Evolutionary conservation across 208 protist species (phyloP).

Genomic region (Leishmania tropica): DNA sequence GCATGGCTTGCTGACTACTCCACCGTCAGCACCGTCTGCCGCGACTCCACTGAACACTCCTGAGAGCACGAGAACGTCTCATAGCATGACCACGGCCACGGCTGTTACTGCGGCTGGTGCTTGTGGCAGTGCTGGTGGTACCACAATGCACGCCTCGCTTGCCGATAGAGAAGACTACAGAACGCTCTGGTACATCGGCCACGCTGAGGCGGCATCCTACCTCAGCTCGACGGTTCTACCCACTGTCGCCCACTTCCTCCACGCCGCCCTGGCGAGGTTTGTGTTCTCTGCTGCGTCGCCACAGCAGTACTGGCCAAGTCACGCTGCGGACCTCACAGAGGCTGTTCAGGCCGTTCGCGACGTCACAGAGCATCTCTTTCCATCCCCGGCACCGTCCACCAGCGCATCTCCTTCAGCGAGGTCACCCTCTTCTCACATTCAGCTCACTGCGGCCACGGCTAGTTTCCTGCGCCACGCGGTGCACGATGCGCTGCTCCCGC

Average conservation of each 20-base stretch:
- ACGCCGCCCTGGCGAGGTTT: neutral
- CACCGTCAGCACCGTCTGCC: neutral
- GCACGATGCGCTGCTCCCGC: constrained; percentile 22
- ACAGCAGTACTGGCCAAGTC: neutral
- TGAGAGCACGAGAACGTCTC: neutral
- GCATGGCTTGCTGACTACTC: neutral
- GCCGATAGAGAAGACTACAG: neutral
- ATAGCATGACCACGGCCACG: neutral
- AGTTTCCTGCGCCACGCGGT: constrained; percentile 16
- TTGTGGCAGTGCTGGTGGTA: neutral
- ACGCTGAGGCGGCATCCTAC: neutral
- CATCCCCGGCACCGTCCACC: neutral
- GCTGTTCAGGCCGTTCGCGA: constrained; percentile 2
- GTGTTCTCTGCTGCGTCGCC: neutral
- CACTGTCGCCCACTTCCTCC: neutral
- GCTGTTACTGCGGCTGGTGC: neutral
- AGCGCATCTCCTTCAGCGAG: neutral
- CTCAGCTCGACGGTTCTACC: constrained; percentile 6
- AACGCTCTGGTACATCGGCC: constrained; percentile 3
- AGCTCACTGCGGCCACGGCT: neutral
- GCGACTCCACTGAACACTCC: neutral
- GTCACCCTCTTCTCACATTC: neutral
- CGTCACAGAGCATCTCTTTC: neutral
- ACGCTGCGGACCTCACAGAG: neutral
- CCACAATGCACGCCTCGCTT: neutral